Percentiles rank a stretch among this genome's conserved stretches.
Conservation (phyloP, 75 land plant genomes). For the Sequoia sempervirens region DNA sequence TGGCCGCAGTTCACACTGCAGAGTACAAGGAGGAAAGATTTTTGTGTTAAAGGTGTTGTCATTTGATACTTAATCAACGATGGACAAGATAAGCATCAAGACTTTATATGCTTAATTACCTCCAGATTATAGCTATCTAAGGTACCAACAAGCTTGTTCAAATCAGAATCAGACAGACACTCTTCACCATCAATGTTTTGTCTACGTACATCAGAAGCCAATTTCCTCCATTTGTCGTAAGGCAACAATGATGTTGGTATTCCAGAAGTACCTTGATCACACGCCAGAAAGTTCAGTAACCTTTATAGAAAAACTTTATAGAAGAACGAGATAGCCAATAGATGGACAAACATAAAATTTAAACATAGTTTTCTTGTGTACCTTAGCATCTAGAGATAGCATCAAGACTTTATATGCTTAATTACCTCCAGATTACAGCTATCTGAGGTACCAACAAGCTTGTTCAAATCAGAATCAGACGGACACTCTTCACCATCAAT, state of each 20-base stretch:
- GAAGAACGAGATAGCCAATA: not conserved
- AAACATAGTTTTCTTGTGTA: not conserved
- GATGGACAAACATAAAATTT: not conserved
- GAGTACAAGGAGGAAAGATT: constrained; percentile 28
- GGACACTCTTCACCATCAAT: too few relatives aligned
- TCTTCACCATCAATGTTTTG: constrained; percentile 49
- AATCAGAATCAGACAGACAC: constrained; percentile 49
- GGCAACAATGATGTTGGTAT: constrained; percentile 16
- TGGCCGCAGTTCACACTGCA: constrained; percentile 56
- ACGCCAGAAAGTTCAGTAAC: not conserved
- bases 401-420: too few relatives aligned
- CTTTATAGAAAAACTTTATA: too few relatives aligned
- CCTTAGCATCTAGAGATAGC: too few relatives aligned
- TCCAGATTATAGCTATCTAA: constrained; percentile 50
- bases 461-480: too few relatives aligned
- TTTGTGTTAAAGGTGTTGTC: not conserved
- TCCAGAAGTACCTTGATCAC: constrained; percentile 13
- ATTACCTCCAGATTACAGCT: too few relatives aligned
- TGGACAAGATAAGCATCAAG: not conserved
- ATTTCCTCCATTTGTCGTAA: constrained; percentile 33
- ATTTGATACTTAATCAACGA: not conserved
- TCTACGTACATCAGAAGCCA: constrained; percentile 25
- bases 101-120: constrained; percentile 24
- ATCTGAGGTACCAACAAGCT: too few relatives aligned
- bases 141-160: constrained; percentile 74